phyloP scores from a whole-genome alignment of 495 filamentous ascomycete genomes.

The Penicillium odoratum region DNA sequence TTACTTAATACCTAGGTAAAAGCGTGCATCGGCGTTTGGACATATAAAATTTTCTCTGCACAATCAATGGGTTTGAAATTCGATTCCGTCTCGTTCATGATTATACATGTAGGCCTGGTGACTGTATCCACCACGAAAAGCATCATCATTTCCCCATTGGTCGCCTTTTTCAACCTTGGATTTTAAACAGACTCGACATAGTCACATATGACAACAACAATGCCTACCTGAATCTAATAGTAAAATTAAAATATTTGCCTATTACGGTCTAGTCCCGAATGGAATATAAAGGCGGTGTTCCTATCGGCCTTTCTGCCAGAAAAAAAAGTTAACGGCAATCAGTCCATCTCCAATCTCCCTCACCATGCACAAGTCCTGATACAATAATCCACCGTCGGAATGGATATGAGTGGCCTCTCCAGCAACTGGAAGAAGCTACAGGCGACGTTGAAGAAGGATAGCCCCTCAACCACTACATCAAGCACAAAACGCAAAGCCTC shows the following conservation, averaged over 20 bases:
- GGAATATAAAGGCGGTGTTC: slow-evolving; percentile 13
- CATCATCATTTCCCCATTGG: background rate
- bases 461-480: slow-evolving; percentile 19
- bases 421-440: slow-evolving; percentile 78
- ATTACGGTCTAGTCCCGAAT: background rate
- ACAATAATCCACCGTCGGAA: slow-evolving; percentile 25
- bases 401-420: slow-evolving; percentile 50
- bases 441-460: slow-evolving; percentile 58
- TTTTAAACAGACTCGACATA: background rate
- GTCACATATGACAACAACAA: background rate
- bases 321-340: slow-evolving; percentile 16
- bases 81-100: background rate
- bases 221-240: background rate
- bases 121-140: background rate
- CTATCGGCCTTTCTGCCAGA: slow-evolving; percentile 19
- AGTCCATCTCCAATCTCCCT: background rate
- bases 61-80: slow-evolving; percentile 9
- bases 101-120: too few relatives aligned
- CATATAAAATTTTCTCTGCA: slow-evolving; percentile 21
- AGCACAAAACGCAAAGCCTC: slow-evolving; percentile 40
- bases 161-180: background rate
- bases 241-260: background rate
- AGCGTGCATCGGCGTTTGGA: slow-evolving; percentile 33
- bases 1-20: slow-evolving; percentile 12
- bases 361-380: slow-evolving; percentile 11